A percentile compares a stretch with the other conserved stretches of the same genome.
Conservation (phyloP, 106 monocot species). For the Xerophyta viscosa region DNA sequence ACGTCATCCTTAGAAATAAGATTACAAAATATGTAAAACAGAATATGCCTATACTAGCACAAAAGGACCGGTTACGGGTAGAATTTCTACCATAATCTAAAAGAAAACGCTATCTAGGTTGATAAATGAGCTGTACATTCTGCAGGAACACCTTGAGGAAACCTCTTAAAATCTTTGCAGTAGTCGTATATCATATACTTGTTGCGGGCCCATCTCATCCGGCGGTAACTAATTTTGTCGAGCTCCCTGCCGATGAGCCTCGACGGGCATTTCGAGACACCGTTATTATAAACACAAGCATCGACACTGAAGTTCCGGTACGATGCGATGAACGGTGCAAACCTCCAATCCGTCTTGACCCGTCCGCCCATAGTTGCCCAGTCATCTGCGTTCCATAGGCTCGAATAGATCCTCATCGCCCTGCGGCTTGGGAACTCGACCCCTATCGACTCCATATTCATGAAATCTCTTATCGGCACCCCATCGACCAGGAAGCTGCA, state of each 20-base stretch:
- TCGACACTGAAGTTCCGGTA: constrained; percentile 15
- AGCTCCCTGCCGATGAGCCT: neutral
- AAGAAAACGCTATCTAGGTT: too few species aligned
- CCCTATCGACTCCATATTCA: neutral
- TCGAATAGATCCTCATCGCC: constrained; percentile 20
- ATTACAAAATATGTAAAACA: too few species aligned
- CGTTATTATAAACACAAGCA: constrained; percentile 1
- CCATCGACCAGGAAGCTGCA: constrained; percentile 1
- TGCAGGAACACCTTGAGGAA: constrained; percentile 25
- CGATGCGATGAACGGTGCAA: constrained; percentile 18
- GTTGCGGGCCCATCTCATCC: constrained; percentile 17
- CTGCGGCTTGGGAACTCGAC: constrained; percentile 8
- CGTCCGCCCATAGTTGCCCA: constrained; percentile 26
- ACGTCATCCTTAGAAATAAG: too few species aligned
- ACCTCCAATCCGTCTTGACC: constrained; percentile 25
- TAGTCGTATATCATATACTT: constrained; percentile 46
- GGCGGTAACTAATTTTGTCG: constrained; percentile 3
- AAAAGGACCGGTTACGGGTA: too few species aligned
- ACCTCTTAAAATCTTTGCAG: constrained; percentile 31
- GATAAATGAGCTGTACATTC: too few species aligned
- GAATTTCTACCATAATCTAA: too few species aligned
- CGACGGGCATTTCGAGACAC: neutral
- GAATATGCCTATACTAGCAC: too few species aligned
- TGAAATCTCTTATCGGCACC: neutral
- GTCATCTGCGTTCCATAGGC: constrained; percentile 28